Base-by-base conservation (phyloP, 371 early-diverging fungal species). In the Cokeromyces recurvatus region DNA sequence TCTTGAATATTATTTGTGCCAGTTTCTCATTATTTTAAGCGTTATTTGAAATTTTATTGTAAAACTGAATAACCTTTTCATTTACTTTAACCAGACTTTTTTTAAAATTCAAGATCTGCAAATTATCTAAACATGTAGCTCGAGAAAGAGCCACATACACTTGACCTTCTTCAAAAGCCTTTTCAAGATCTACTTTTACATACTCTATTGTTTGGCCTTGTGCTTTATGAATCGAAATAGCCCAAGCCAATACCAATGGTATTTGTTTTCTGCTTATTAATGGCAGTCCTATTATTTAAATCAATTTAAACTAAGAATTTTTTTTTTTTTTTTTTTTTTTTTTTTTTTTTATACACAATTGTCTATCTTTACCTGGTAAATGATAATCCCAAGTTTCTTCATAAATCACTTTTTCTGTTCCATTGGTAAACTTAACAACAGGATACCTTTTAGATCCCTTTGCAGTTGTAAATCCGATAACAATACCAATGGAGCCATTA, bases 181-280 rank as follows among this genome's bases (percentile, higher is more conserved):
- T 65, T 12, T 75, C 70, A 38, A 95, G 59, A 61, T 95, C 91
- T 3, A 96, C 83, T 44, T 82, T 65, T 7, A 90, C 81, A 4
- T 80, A 64, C 40, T 90, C 88, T 48, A 96, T 71, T 25, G 95
- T 91, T 74, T 94, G 92, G 0, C 95, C 97, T 66, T 95, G 97
- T 40, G 81, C 74, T 62, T 91, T 90, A 66, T 95, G 94, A 25
- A 94, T 89, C 10, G 94, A 77, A 51, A 82, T 66, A 2, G 80
- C 78, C 78, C 78, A 82, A 10, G 83, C 73, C 10, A 88, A 64
- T 47, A 73, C 74, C 48, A 91, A 57, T 2, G 89, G 90, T 0
- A 91, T 43, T 47, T 91, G 87, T 1, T 55, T 48, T 25, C 76
- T 27, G 0, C 59, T 56, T 8, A 59, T 56, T 2, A 27, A 15